A percentile compares a stretch with the other conserved stretches of the same genome.
phyloP scores from a whole-genome alignment of 2,329 filamentous ascomycete species.

The Fusarium sp. region DNA sequence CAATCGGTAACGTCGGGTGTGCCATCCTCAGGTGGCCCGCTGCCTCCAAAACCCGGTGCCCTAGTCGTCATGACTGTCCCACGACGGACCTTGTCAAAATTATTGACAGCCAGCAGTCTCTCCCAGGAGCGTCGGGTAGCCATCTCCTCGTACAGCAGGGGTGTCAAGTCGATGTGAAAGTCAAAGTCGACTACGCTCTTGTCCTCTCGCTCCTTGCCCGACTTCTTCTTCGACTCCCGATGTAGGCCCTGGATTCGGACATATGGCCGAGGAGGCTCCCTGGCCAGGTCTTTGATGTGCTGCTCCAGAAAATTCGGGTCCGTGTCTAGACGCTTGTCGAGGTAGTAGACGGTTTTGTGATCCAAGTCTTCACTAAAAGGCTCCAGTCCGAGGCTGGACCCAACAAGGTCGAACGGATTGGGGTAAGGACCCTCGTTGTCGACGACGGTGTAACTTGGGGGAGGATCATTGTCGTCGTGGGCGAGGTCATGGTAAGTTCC shows the following conservation, averaged over 20 bases:
- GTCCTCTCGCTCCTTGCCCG: conserved; percentile 58
- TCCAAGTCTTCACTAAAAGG: conserved; percentile 46
- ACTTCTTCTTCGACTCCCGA: conserved; percentile 55
- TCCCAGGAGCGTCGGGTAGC: conserved; percentile 53
- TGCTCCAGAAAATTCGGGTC: conserved; percentile 56
- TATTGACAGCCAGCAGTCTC: conserved; percentile 62
- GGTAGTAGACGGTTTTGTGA: conserved; percentile 53
- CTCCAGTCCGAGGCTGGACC: conserved; percentile 36
- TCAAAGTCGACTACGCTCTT: conserved; percentile 67
- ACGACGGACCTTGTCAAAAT: conserved; percentile 70
- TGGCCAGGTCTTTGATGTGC: conserved; percentile 57
- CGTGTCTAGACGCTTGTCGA: conserved; percentile 57
- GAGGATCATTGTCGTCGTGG: conserved; percentile 21
- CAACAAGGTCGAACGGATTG: conserved; percentile 23
- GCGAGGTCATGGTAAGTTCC: conserved; percentile 6
- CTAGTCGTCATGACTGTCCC: conserved; percentile 68
- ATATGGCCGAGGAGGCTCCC: conserved; percentile 62
- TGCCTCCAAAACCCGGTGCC: conserved; percentile 56
- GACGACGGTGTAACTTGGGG: conserved; percentile 33
- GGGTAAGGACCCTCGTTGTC: conserved; percentile 29
- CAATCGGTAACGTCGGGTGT: conserved; percentile 61
- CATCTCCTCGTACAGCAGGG: conserved; percentile 63
- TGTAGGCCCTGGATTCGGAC: conserved; percentile 66
- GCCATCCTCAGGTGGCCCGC: conserved; percentile 43
- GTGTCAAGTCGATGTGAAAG: conserved; percentile 67